Evolutionary conservation across 208 protist genomes (phyloP).

Genomic region (Crithidia brevicula): DNA sequence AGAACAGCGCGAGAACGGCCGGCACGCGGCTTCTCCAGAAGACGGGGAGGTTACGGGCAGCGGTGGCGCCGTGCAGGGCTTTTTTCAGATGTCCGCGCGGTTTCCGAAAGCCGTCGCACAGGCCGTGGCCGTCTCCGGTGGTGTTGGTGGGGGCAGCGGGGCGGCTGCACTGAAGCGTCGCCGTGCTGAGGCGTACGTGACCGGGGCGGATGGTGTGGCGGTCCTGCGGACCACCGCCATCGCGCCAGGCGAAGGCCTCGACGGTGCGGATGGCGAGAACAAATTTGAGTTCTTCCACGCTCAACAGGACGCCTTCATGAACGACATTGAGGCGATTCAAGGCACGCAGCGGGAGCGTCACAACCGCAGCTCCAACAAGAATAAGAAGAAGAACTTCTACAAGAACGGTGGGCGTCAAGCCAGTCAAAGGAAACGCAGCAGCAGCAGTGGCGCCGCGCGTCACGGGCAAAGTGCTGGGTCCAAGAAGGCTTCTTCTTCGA

Average conservation of each 20-base stretch:
- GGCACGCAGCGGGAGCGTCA: conserved; percentile 50
- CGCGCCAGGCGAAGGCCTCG: conserved; percentile 5
- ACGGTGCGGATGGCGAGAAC: not conserved
- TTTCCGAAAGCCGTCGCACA: conserved; percentile 33
- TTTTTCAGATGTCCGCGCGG: conserved; percentile 52
- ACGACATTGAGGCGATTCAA: conserved; percentile 73
- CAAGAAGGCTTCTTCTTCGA: not conserved
- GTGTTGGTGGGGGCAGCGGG: not conserved
- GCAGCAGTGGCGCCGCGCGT: not conserved
- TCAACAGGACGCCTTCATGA: conserved; percentile 73
- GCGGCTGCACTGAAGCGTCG: conserved; percentile 36
- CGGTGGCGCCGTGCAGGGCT: conserved; percentile 18
- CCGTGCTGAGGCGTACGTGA: conserved; percentile 49
- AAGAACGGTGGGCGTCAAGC: not conserved
- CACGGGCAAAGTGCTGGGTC: not conserved
- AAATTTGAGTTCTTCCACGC: conserved; percentile 72
- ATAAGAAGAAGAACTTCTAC: conserved; percentile 18
- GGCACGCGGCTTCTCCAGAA: not conserved
- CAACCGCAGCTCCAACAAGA: conserved; percentile 16
- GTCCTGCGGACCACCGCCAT: conserved; percentile 56
- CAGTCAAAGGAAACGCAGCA: not conserved
- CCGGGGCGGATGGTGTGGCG: conserved; percentile 38
- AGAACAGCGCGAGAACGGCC: not conserved
- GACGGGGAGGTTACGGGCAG: not conserved
- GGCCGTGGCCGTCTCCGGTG: conserved; percentile 17